phyloP scores from a whole-genome alignment of 2,329 filamentous ascomycete genomes.

The Diaporthe vaccinii region DNA sequence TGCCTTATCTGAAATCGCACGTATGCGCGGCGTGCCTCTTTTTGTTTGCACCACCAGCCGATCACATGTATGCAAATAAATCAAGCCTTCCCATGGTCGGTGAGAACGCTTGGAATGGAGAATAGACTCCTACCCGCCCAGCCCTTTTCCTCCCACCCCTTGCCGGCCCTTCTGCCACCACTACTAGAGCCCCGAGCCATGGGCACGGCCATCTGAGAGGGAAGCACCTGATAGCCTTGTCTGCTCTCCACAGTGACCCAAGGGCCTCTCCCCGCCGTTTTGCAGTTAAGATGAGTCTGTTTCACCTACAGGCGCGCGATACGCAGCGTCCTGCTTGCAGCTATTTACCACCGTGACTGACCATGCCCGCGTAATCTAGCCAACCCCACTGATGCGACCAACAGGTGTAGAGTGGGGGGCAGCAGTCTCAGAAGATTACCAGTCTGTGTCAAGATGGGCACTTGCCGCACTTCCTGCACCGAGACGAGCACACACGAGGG shows the following conservation, averaged over 20 bases:
- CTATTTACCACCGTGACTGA: background rate
- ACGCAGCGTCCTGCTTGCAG: slow-evolving; percentile 27
- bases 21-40: background rate
- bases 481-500: slow-evolving; percentile 20
- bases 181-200: background rate
- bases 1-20: slow-evolving; percentile 27
- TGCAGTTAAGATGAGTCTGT: background rate
- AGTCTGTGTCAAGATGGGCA: slow-evolving; percentile 8
- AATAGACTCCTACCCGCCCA: background rate
- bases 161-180: background rate
- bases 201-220: background rate
- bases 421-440: background rate
- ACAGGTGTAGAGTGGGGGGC: background rate
- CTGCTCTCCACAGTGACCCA: background rate
- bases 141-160: background rate
- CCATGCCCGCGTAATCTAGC: slow-evolving; percentile 3
- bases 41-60: background rate
- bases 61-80: slow-evolving; percentile 5
- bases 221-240: background rate
- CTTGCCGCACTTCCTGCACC: background rate
- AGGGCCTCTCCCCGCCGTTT: background rate
- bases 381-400: background rate
- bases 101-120: background rate
- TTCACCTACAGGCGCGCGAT: slow-evolving; percentile 26
- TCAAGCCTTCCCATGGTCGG: slow-evolving; percentile 12